These are phyloP conservation scores for Eudorina sp. DNA, from an alignment of 139 green algal species.

Conservation along the genomic window DNA sequence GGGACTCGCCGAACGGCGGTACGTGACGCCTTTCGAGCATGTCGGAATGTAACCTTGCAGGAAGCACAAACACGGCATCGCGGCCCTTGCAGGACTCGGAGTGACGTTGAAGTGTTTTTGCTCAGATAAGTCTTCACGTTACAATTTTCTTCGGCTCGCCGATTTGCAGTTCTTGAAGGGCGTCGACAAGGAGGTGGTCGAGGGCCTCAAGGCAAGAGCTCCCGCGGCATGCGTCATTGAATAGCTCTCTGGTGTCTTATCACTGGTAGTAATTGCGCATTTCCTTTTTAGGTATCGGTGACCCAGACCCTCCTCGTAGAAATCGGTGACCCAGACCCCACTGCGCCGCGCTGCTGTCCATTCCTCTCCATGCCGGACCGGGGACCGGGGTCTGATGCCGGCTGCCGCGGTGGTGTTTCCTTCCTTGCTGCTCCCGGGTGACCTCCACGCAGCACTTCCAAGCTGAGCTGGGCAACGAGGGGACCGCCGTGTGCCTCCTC, in stretches of 20 bases:
- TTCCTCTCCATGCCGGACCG: too few relatives aligned
- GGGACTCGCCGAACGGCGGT: neutral
- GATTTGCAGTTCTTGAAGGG: conserved; percentile 7
- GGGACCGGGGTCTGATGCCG: too few relatives aligned
- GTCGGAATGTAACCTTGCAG: neutral
- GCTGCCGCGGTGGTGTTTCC: too few relatives aligned
- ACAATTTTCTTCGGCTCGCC: neutral
- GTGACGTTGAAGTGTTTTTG: conserved; percentile 35
- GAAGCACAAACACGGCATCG: neutral
- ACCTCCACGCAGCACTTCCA: conserved; percentile 12
- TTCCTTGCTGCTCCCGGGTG: too few relatives aligned
- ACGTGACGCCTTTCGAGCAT: neutral
- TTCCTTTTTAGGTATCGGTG: too few relatives aligned
- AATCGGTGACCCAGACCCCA: too few relatives aligned
- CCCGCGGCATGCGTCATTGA: too few relatives aligned
- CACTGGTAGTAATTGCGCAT: too few relatives aligned
- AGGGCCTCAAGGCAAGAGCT: neutral
- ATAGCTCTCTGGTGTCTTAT: too few relatives aligned
- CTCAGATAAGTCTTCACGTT: neutral
- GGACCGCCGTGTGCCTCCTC: neutral
- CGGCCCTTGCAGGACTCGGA: neutral
- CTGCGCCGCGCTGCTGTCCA: too few relatives aligned
- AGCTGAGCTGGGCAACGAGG: neutral
- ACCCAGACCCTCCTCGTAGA: too few relatives aligned
- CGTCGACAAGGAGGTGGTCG: neutral